A percentile compares a stretch with the other conserved stretches of the same genome.
phyloP scores from a whole-genome alignment of 306 rosid genomes.

The Alnus rubra region DNA sequence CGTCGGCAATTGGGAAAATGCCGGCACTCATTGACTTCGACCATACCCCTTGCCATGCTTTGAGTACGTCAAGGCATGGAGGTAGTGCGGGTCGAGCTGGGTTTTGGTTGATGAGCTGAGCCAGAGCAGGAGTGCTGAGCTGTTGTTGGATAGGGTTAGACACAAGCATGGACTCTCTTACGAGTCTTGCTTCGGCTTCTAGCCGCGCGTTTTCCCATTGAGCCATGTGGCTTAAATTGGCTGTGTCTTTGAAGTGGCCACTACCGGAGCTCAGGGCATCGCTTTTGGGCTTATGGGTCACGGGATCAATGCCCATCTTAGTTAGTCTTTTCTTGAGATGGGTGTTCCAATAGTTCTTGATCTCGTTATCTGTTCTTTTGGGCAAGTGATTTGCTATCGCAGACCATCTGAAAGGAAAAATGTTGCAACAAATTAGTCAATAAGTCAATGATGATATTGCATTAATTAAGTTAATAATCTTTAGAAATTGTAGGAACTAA shows the following conservation, averaged over 20 bases:
- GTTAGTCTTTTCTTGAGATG: slow-evolving; percentile 40
- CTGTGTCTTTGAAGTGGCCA: slow-evolving; percentile 21
- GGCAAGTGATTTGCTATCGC: slow-evolving; percentile 40
- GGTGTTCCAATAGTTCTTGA: slow-evolving; percentile 48
- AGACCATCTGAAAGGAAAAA: slow-evolving; percentile 37
- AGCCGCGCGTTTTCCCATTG: slow-evolving; percentile 48
- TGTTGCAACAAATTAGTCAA: no score
- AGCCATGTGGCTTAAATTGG: slow-evolving; percentile 44
- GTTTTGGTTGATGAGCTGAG: slow-evolving; percentile 17
- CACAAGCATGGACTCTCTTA: slow-evolving; percentile 28
- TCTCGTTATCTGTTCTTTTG: slow-evolving; percentile 45
- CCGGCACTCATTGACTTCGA: slow-evolving; percentile 2
- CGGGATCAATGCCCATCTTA: slow-evolving; percentile 42
- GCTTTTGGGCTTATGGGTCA: slow-evolving; percentile 42
- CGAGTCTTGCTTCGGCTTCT: slow-evolving; percentile 43
- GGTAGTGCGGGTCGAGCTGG: slow-evolving; percentile 14
- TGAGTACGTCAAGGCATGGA: slow-evolving; percentile 49
- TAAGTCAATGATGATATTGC: no score
- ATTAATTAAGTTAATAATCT: no score
- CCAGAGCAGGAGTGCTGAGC: not conserved
- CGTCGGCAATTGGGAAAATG: slow-evolving; percentile 8
- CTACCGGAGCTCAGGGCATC: slow-evolving; percentile 21
- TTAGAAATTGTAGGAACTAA: no score
- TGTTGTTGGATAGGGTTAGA: not conserved
- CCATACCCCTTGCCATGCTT: slow-evolving; percentile 62